These are phyloP conservation scores for Austroboletus niveus DNA, from an alignment of 1,284 basidiomycete genomes.

Conservation along the genomic window DNA sequence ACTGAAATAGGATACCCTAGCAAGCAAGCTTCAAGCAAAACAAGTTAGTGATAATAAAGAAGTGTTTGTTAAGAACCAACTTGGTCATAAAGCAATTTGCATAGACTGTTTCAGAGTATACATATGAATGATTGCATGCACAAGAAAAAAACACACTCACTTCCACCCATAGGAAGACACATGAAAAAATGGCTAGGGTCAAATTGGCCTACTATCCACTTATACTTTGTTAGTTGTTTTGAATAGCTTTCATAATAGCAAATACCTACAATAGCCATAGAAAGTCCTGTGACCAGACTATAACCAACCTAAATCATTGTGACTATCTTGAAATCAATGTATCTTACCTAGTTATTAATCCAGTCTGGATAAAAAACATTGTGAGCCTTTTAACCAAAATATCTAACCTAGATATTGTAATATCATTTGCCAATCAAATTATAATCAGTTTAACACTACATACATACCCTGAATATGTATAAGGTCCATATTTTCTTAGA, in stretches of 20 bases:
- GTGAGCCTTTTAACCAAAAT: slow-evolving; percentile 15
- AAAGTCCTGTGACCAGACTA: slow-evolving; percentile 16
- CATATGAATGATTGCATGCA: neutral
- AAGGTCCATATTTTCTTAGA: slow-evolving; percentile 5
- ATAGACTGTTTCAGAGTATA: slow-evolving; percentile 19
- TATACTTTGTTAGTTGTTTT: neutral
- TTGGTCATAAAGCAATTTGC: slow-evolving; percentile 28
- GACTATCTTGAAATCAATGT: neutral
- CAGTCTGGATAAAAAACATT: slow-evolving; percentile 27
- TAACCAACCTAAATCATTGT: neutral
- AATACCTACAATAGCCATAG: slow-evolving; percentile 15
- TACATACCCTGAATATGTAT: slow-evolving; percentile 17
- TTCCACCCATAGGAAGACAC: slow-evolving; percentile 23
- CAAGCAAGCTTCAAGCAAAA: slow-evolving; percentile 15
- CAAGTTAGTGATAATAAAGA: neutral
- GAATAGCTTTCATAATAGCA: neutral
- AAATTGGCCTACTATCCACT: slow-evolving; percentile 21
- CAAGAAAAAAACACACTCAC: slow-evolving; percentile 11
- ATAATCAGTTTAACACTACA: neutral
- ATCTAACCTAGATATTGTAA: slow-evolving; percentile 6
- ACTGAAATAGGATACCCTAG: slow-evolving; percentile 28
- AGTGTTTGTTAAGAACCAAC: slow-evolving; percentile 6
- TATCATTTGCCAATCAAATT: neutral
- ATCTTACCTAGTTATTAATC: slow-evolving; percentile 23
- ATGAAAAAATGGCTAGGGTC: slow-evolving; percentile 17